phyloP scores from a whole-genome alignment of 306 rosid genomes.

The Lotus japonicus region DNA sequence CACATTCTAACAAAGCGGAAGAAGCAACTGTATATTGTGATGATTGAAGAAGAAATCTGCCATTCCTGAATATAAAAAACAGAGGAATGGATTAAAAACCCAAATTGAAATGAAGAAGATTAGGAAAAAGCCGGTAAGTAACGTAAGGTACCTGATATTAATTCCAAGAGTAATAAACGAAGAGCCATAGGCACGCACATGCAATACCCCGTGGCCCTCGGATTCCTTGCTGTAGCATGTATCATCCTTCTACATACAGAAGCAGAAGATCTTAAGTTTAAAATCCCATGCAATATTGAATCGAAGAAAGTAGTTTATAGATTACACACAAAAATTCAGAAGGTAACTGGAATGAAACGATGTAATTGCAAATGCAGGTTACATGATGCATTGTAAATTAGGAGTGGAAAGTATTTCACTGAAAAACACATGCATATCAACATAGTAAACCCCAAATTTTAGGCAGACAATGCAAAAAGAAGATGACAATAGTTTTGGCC shows the following conservation, averaged over 20 bases:
- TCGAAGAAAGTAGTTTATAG: conserved; percentile 1
- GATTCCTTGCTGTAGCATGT: conserved; percentile 40
- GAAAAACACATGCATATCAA: background rate
- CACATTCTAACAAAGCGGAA: conserved; percentile 64
- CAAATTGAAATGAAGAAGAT: background rate
- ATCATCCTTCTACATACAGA: conserved; percentile 54
- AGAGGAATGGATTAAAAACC: conserved; percentile 3
- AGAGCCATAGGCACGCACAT: conserved; percentile 87
- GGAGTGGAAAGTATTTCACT: background rate
- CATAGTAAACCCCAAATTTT: background rate
- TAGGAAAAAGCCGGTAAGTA: background rate
- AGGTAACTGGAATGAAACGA: background rate
- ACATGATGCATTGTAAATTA: background rate
- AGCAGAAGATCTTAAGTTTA: conserved; percentile 23
- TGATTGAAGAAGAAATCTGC: conserved; percentile 87
- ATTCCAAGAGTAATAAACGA: conserved; percentile 82
- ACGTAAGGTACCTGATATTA: conserved; percentile 66
- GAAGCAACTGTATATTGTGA: conserved; percentile 59
- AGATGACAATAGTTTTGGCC: background rate
- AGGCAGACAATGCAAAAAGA: conserved; percentile 5
- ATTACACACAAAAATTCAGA: background rate
- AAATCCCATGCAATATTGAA: conserved; percentile 8
- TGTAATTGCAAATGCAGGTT: background rate
- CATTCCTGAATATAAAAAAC: conserved; percentile 61
- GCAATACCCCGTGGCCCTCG: conserved; percentile 74